Evolutionary conservation across 208 protist genomes (phyloP).

Genomic region (Endotrypanum monterogeii): DNA sequence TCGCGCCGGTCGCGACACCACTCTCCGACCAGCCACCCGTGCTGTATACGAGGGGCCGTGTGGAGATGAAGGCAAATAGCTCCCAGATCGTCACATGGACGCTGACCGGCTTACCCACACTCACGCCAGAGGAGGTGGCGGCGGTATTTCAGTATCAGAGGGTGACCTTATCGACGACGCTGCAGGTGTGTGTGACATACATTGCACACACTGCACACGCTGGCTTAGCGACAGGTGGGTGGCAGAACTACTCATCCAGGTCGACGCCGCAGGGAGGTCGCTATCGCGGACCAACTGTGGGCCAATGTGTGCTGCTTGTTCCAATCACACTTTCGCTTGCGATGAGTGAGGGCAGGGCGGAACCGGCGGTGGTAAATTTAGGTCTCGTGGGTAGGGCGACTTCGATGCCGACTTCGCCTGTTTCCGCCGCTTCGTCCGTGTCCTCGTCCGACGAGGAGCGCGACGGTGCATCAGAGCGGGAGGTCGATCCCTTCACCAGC

Average conservation of each 20-base stretch:
- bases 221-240: slow-evolving; percentile 3
- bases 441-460: slow-evolving; percentile 15
- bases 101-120: slow-evolving; percentile 36
- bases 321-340: slow-evolving; percentile 46
- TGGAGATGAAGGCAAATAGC: slow-evolving; percentile 48
- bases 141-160: slow-evolving; percentile 45
- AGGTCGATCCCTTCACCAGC: not conserved
- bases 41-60: slow-evolving; percentile 32
- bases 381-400: slow-evolving; percentile 33
- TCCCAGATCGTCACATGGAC: slow-evolving; percentile 54
- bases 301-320: slow-evolving; percentile 48
- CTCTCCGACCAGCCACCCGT: slow-evolving; percentile 6
- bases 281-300: slow-evolving; percentile 28
- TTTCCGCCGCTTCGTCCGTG: slow-evolving; percentile 3
- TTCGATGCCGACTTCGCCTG: slow-evolving; percentile 17
- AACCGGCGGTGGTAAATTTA: slow-evolving; percentile 42
- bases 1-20: slow-evolving; percentile 13
- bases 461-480: slow-evolving; percentile 2
- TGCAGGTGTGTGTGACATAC: slow-evolving; percentile 64
- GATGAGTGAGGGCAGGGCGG: slow-evolving; percentile 66
- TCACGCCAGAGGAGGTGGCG: slow-evolving; percentile 44
- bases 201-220: slow-evolving; percentile 32
- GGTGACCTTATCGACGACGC: slow-evolving; percentile 41
- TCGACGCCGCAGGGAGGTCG: slow-evolving; percentile 22
- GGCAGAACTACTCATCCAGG: slow-evolving; percentile 15